phyloP scores from a whole-genome alignment of 2,329 filamentous ascomycete species.

The Emericellopsis cladophorae region DNA sequence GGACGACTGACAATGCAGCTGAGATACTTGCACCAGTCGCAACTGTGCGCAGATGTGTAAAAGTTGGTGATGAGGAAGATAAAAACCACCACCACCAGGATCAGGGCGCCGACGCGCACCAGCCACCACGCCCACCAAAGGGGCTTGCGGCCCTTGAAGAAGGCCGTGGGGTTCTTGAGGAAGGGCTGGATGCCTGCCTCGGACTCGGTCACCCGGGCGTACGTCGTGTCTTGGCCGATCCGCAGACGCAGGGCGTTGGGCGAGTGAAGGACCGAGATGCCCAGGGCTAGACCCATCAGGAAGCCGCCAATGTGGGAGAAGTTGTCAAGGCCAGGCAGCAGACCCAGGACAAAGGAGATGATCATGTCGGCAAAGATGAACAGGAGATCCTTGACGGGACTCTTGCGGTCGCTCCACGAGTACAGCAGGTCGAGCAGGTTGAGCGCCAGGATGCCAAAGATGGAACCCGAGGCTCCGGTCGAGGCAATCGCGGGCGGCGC shows the following conservation, averaged over 20 bases:
- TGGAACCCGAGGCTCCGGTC: slow-evolving; percentile 75
- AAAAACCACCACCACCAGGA: slow-evolving; percentile 74
- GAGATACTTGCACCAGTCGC: slow-evolving; percentile 89
- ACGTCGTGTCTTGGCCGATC: slow-evolving; percentile 59
- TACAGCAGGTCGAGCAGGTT: slow-evolving; percentile 84
- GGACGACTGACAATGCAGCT: slow-evolving; percentile 69
- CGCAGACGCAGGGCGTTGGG: slow-evolving; percentile 67
- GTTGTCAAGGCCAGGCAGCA: slow-evolving; percentile 89
- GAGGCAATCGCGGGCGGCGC: slow-evolving; percentile 71
- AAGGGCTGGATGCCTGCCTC: slow-evolving; percentile 39
- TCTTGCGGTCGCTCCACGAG: slow-evolving; percentile 70
- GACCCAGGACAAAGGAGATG: slow-evolving; percentile 83
- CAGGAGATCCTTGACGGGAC: slow-evolving; percentile 70
- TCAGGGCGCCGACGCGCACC: slow-evolving; percentile 62
- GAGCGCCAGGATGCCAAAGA: slow-evolving; percentile 88
- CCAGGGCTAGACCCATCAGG: slow-evolving; percentile 77
- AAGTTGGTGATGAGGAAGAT: slow-evolving; percentile 85
- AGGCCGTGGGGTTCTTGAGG: slow-evolving; percentile 52
- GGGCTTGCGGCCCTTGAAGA: slow-evolving; percentile 86
- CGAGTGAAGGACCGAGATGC: slow-evolving; percentile 78
- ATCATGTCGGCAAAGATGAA: slow-evolving; percentile 77
- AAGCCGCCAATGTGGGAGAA: slow-evolving; percentile 97
- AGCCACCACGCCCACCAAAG: slow-evolving; percentile 99
- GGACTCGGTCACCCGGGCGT: slow-evolving; percentile 50
- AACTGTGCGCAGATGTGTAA: slow-evolving; percentile 64